These are phyloP conservation scores for Scutellaria baicalensis DNA, from an alignment of 257 asterid species.

Conservation along the genomic window DNA sequence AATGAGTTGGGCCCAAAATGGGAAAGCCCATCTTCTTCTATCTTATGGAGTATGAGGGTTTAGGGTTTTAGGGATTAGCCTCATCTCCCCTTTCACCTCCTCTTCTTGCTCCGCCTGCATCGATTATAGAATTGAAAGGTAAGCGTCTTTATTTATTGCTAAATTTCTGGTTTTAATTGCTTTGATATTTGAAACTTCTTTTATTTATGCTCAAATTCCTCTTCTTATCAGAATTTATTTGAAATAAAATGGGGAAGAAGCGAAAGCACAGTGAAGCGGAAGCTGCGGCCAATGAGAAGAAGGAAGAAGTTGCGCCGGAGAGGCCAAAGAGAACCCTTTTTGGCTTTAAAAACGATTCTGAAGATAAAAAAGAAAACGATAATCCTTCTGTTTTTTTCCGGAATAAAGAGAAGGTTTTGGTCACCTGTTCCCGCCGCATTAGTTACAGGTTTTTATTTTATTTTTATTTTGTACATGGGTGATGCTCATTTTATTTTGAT, in stretches of 20 bases:
- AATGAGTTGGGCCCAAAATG: neutral
- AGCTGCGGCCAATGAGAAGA: constrained; percentile 23
- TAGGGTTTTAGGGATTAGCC: neutral
- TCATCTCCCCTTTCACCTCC: neutral
- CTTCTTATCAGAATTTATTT: neutral
- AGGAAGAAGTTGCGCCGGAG: constrained; percentile 56
- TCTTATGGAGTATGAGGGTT: neutral
- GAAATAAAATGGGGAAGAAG: constrained; percentile 66
- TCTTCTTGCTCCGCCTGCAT: neutral
- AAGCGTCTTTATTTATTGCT: neutral
- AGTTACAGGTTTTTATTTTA: constrained; percentile 49
- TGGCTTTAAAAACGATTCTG: constrained; percentile 56
- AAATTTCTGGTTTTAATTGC: neutral
- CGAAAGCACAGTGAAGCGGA: constrained; percentile 55
- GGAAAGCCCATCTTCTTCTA: neutral
- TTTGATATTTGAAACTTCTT: neutral
- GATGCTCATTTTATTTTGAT: neutral
- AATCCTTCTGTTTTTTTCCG: constrained; percentile 29
- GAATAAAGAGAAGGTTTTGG: constrained; percentile 81
- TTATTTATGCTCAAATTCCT: neutral
- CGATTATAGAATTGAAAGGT: neutral
- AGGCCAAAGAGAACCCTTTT: constrained; percentile 82
- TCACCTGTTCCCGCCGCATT: constrained; percentile 89
- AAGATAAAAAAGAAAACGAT: constrained; percentile 15
- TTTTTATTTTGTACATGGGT: neutral